Evolutionary conservation across 2,329 filamentous ascomycete species (phyloP).

Genomic region (Dactylellina haptotyla): DNA sequence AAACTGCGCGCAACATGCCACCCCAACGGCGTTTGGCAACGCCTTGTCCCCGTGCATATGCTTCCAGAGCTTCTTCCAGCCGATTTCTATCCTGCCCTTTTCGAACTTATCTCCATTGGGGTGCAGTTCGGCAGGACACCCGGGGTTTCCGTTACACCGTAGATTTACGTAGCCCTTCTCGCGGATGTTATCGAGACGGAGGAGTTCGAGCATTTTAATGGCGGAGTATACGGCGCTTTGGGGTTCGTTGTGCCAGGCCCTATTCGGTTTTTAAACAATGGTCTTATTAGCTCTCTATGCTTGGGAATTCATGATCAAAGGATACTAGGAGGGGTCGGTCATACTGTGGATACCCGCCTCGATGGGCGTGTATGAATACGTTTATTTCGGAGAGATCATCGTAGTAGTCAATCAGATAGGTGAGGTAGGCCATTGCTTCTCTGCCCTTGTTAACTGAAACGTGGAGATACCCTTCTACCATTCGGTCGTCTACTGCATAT

Average conservation of each 20-base stretch:
- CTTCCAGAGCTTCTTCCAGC: conserved; percentile 33
- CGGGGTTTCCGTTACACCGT: conserved; percentile 69
- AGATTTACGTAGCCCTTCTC: conserved; percentile 70
- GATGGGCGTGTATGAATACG: conserved; percentile 71
- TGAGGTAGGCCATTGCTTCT: conserved; percentile 72
- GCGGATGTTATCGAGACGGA: conserved; percentile 67
- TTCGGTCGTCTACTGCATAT: conserved; percentile 67
- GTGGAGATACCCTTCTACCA: conserved; percentile 60
- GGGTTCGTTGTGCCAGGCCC: conserved; percentile 71
- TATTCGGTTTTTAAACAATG: background rate
- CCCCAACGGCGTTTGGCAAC: conserved; percentile 63
- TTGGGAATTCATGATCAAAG: background rate
- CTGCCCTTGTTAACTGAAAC: conserved; percentile 70
- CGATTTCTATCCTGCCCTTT: conserved; percentile 60
- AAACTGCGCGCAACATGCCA: conserved; percentile 74
- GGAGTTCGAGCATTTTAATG: conserved; percentile 65
- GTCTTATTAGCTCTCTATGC: background rate
- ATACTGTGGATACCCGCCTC: conserved; percentile 55
- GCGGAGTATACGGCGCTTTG: conserved; percentile 64
- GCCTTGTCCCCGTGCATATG: conserved; percentile 26
- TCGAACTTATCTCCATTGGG: conserved; percentile 61
- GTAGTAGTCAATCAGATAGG: conserved; percentile 73
- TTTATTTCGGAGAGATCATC: conserved; percentile 69
- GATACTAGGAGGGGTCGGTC: background rate
- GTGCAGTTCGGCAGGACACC: conserved; percentile 68